Percentiles rank a stretch among this genome's conserved stretches.
These are phyloP conservation scores for Condylostoma magnum DNA, from an alignment of 169 alveolate genomes.

Conservation along the genomic window DNA sequence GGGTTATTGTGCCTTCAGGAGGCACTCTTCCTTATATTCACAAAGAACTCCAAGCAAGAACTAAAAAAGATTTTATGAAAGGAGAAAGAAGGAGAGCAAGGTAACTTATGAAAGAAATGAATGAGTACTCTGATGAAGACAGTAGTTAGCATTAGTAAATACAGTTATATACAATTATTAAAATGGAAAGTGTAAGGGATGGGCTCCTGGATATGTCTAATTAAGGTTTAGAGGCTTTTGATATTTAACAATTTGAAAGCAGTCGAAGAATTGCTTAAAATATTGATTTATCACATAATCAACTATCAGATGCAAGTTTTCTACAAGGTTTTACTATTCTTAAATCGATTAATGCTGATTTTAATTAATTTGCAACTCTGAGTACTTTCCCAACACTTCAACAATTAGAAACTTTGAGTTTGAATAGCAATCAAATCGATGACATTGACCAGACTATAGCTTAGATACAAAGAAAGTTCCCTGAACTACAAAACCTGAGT, in stretches of 20 bases:
- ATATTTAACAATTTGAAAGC: no score
- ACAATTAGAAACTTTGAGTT: slow-evolving; percentile 4
- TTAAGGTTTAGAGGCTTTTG: no score
- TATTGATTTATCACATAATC: not conserved
- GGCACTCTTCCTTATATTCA: slow-evolving; percentile 98
- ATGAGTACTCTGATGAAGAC: not conserved
- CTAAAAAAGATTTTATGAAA: no score
- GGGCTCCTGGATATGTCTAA: no score
- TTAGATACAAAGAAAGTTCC: no score
- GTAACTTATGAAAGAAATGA: not conserved
- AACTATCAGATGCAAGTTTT: slow-evolving; percentile 6
- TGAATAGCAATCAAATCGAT: not conserved
- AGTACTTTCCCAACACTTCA: not conserved
- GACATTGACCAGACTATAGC: not conserved
- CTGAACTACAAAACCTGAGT: not conserved
- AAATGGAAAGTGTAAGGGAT: no score
- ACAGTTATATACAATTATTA: no score
- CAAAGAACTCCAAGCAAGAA: slow-evolving; percentile 92
- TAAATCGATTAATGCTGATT: not conserved
- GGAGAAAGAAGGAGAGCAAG: not conserved
- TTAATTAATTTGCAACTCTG: not conserved
- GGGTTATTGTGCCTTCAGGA: slow-evolving; percentile 96
- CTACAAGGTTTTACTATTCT: not conserved
- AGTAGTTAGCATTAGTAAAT: not conserved
- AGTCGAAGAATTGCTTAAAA: no score